Evolutionary conservation across 306 rosid genomes (phyloP).

Genomic region (Gynostemma pentaphyllum): DNA sequence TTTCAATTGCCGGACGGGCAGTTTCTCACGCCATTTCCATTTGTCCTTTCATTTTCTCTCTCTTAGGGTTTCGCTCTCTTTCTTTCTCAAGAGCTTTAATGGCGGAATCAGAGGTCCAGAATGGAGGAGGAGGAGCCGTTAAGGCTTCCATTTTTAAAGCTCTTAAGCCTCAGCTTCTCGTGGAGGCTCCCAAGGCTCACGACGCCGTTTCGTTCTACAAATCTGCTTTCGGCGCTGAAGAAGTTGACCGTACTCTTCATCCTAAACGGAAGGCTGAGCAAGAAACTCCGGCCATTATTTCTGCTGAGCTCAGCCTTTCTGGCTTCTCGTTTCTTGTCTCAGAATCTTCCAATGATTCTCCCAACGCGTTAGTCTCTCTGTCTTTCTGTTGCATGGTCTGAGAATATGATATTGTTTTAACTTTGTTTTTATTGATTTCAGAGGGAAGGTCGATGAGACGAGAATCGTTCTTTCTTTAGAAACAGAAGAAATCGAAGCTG

Average conservation of each 20-base stretch:
- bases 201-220: conserved; percentile 72
- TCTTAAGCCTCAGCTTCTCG: conserved; percentile 35
- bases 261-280: conserved; percentile 86
- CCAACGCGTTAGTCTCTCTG: conserved; percentile 23
- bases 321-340: conserved; percentile 39
- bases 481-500: conserved; percentile 37
- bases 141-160: conserved; percentile 30
- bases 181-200: conserved; percentile 54
- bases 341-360: conserved; percentile 22
- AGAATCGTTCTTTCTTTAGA: conserved; percentile 42
- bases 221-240: conserved; percentile 66
- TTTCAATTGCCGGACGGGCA: not conserved
- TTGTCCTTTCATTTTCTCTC: not conserved
- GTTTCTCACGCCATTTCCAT: not conserved
- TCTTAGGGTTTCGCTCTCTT: not conserved
- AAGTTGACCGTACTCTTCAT: conserved; percentile 34
- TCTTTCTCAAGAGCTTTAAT: conserved; percentile 12
- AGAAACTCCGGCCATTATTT: conserved; percentile 49
- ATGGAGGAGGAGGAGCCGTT: conserved; percentile 37
- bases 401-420: too few relatives aligned
- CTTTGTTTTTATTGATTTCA: conserved; percentile 5
- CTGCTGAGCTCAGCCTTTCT: conserved; percentile 49
- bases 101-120: conserved; percentile 52
- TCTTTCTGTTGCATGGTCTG: too few relatives aligned
- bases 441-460: conserved; percentile 22